Conservation (phyloP, 139 green algal genomes). For the Ettlia oleoabundans region DNA sequence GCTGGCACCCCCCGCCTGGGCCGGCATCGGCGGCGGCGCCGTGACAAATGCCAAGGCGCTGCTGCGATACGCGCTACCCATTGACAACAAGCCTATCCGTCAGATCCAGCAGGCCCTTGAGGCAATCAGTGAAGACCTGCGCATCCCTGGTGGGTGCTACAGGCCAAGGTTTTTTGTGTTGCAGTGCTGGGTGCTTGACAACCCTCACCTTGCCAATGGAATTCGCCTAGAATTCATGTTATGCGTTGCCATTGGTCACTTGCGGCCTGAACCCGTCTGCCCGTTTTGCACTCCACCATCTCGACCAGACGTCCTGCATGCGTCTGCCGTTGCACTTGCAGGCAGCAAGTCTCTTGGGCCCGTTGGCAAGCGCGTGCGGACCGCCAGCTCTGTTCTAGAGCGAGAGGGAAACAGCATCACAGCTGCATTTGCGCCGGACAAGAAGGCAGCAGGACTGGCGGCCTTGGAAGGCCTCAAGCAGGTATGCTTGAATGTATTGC, state of each 20-base stretch:
- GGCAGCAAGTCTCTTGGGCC: slow-evolving; percentile 28
- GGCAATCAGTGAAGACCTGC: slow-evolving; percentile 87
- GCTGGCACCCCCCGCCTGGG: not conserved
- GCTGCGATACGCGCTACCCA: slow-evolving; percentile 94
- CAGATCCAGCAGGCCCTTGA: slow-evolving; percentile 91
- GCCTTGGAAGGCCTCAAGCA: slow-evolving; percentile 49
- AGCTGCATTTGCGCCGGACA: slow-evolving; percentile 74
- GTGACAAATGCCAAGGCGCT: slow-evolving; percentile 87
- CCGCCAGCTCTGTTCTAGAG: slow-evolving; percentile 61
- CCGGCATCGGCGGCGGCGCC: slow-evolving; percentile 3
- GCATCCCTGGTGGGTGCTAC: slow-evolving; percentile 36
- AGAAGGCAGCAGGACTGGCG: slow-evolving; percentile 65
- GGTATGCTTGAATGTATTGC: too few relatives aligned
- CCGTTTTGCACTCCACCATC: too few relatives aligned
- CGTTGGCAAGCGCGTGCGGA: slow-evolving; percentile 42
- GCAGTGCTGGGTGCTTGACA: too few relatives aligned
- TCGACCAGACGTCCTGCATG: too few relatives aligned
- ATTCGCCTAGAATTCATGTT: too few relatives aligned
- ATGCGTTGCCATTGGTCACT: too few relatives aligned
- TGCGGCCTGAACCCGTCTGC: too few relatives aligned
- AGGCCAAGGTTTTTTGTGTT: too few relatives aligned
- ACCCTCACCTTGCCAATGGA: too few relatives aligned
- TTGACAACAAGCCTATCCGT: slow-evolving; percentile 92
- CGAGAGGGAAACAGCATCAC: slow-evolving; percentile 66
- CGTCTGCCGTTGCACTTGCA: not conserved